Evolutionary conservation across 139 green algal genomes (phyloP).

Genomic region (Coelastrella sp.): DNA sequence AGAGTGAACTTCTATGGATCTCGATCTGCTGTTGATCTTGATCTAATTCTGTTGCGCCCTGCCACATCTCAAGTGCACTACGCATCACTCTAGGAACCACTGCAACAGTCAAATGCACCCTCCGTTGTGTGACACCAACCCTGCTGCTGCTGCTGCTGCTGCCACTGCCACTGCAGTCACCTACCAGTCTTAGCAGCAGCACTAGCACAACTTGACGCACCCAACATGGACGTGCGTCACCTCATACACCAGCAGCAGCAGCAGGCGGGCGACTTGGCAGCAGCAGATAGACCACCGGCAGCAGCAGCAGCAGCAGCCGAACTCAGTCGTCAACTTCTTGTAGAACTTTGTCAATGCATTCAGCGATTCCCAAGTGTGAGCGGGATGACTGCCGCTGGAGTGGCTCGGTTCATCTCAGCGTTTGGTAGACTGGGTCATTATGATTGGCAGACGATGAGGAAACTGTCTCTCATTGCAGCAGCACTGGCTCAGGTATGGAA

Average conservation of each 20-base stretch:
- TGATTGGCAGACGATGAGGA: conserved; percentile 36
- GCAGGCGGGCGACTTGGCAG: neutral
- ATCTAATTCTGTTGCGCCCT: too few relatives aligned
- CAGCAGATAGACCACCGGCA: neutral
- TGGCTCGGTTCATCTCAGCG: neutral
- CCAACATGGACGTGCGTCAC: neutral
- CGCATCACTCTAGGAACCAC: too few relatives aligned
- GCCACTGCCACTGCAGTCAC: conserved; percentile 14
- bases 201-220: conserved; percentile 1
- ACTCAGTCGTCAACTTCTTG: neutral
- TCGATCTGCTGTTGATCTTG: too few relatives aligned
- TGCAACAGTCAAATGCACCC: too few relatives aligned
- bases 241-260: neutral
- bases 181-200: conserved; percentile 1
- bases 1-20: too few relatives aligned
- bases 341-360: conserved; percentile 1
- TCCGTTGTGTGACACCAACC: too few relatives aligned
- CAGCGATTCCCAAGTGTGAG: neutral
- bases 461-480: neutral
- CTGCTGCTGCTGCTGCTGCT: neutral
- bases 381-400: neutral
- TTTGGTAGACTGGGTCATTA: conserved; percentile 26
- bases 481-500: conserved; percentile 5
- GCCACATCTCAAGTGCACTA: too few relatives aligned
- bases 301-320: conserved; percentile 13